Base-by-base conservation (phyloP, 495 filamentous ascomycete genomes). In the Lasiosphaeria ovina region DNA sequence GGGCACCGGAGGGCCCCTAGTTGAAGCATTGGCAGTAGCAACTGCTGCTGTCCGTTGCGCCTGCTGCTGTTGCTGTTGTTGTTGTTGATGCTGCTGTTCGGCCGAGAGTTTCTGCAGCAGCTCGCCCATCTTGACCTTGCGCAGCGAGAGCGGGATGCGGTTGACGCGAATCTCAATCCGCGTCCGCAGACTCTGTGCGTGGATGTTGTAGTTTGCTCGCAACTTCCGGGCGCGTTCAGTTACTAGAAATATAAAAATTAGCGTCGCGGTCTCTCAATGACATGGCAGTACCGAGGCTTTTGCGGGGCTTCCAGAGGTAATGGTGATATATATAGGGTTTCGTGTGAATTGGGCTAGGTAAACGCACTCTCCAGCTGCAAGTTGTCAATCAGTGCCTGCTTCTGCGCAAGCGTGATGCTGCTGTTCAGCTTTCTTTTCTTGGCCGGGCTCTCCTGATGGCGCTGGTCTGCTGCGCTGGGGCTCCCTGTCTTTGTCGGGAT, bases 91-190 rank as follows among this genome's bases (percentile, higher is more conserved):
- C 44, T 70, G 66, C n/a, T 65, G 58, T 10, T 66, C 60, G 12
- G 54, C 54, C 34, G 64, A 64, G 64, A 70, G 74, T 54, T 68
- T 81, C 35, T 84, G 78, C 16, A 92, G 67, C 6, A 98, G 79
- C 35, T 96, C 93, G 55, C 87, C 87, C 84, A 99, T 93, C 49
- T 83, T 97, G 35, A 82, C 83, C 66, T 87, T 89, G 57, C 94
- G 87, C 59, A 96, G 74, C 12, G 86, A 84, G 44, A 84, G 79
- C 7, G 94, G 94, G 50, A 99, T 92, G 50, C 94, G 89, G 69
- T 97, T 96, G 74, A 99, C 82, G 71, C 94, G 90, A 73, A 96
- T 89, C 77, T 98, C 93, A 35, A 99, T 87, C 45, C 94, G 88
- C 51, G 91, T 85, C 47, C 87, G 83, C 11, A 98, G 82, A 61